These are phyloP conservation scores for Arbutus unedo DNA, from an alignment of 148 eudicot species.

Conservation along the genomic window DNA sequence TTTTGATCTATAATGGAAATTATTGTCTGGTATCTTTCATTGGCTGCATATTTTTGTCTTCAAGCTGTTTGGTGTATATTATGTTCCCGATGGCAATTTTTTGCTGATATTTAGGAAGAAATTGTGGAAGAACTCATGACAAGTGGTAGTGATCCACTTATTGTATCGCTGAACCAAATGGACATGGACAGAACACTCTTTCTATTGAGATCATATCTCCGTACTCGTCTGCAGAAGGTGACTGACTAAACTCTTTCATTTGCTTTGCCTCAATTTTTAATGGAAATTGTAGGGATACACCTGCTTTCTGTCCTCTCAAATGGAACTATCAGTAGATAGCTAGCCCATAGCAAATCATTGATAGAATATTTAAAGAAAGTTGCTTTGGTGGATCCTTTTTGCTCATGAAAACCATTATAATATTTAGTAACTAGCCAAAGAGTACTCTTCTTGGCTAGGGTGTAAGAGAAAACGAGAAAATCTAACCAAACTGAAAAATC, in stretches of 20 bases:
- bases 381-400: background rate
- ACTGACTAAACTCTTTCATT: background rate
- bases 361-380: background rate
- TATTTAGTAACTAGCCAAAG: background rate
- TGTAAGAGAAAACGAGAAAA: too few species aligned
- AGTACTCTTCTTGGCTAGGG: too few species aligned
- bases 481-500: too few species aligned
- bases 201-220: slow-evolving; percentile 75
- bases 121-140: slow-evolving; percentile 55
- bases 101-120: slow-evolving; percentile 53
- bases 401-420: background rate
- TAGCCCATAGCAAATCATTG: background rate
- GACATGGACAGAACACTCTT: slow-evolving; percentile 78
- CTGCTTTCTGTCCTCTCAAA: background rate
- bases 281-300: background rate
- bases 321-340: background rate
- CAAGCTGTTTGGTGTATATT: background rate
- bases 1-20: too few species aligned
- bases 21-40: too few species aligned
- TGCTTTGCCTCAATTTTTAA: background rate
- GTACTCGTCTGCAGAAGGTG: slow-evolving; percentile 89
- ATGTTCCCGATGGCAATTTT: background rate
- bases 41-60: too few species aligned
- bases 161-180: slow-evolving; percentile 86
- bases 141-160: slow-evolving; percentile 70